These are phyloP conservation scores for Cydonia oblonga DNA, from an alignment of 331 rosid species.

Conservation along the genomic window DNA sequence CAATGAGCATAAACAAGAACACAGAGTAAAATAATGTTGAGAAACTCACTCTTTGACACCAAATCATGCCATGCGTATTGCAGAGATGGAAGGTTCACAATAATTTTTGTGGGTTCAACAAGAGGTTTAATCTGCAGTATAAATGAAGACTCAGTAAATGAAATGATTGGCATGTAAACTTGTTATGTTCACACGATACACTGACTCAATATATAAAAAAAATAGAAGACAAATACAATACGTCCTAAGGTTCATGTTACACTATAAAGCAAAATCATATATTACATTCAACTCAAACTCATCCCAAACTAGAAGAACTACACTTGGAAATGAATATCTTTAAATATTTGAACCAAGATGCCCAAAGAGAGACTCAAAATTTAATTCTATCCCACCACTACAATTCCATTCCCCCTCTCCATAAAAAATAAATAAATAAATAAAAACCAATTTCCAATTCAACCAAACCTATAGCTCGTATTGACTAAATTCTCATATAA, in stretches of 20 bases:
- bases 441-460: too few relatives aligned
- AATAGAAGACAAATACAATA: background rate
- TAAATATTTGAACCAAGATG: background rate
- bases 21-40: background rate
- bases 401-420: background rate
- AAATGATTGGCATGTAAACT: background rate
- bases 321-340: background rate
- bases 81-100: conserved; percentile 31
- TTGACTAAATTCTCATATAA: background rate
- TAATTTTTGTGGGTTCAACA: conserved; percentile 63
- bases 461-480: too few relatives aligned
- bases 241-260: background rate
- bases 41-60: conserved; percentile 58
- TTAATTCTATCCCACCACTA: background rate
- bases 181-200: too few relatives aligned
- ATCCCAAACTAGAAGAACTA: background rate
- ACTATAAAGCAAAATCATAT: background rate
- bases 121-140: conserved; percentile 78
- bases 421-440: too few relatives aligned
- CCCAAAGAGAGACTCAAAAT: background rate
- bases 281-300: background rate
- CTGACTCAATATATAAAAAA: background rate
- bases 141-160: background rate
- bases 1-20: background rate
- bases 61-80: conserved; percentile 86